Percentiles rank a stretch among this genome's conserved stretches.
phyloP scores from a whole-genome alignment of 225 moss, liverwort and hornwort species.

The Pseudoscleropodium purum region DNA sequence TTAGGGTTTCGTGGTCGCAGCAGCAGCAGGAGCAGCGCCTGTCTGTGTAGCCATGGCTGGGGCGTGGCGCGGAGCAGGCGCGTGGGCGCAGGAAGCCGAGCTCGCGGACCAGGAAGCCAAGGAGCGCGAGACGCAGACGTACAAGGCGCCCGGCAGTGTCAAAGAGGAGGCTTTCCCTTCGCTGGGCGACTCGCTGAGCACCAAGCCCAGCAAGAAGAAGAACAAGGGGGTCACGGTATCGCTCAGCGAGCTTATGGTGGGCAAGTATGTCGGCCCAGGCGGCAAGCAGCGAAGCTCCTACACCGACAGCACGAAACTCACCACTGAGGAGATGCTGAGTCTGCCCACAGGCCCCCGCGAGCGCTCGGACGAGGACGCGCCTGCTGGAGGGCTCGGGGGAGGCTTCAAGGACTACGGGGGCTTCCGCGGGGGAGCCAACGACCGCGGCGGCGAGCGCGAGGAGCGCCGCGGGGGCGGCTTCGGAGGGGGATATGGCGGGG shows the following conservation, averaged over 20 bases:
- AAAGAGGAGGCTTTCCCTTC: conserved; percentile 74
- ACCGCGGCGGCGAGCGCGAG: conserved; percentile 39
- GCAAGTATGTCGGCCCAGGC: conserved; percentile 83
- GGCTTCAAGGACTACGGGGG: conserved; percentile 72
- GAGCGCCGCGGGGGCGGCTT: conserved; percentile 57
- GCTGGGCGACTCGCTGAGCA: conserved; percentile 48
- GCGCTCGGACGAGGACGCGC: conserved; percentile 57
- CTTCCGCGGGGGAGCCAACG: conserved; percentile 61
- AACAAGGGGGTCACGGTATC: conserved; percentile 61
- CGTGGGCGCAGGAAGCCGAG: conserved; percentile 95
- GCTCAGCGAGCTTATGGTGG: conserved; percentile 69
- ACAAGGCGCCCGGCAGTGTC: conserved; percentile 25
- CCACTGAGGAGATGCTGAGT: conserved; percentile 56
- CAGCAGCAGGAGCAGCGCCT: neutral
- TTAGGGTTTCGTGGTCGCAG: neutral
- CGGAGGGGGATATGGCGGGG: conserved; percentile 56
- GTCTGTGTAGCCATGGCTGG: conserved; percentile 45
- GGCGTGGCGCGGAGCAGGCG: conserved; percentile 81
- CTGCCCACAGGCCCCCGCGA: conserved; percentile 88
- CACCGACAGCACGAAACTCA: conserved; percentile 52
- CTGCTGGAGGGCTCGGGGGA: conserved; percentile 40
- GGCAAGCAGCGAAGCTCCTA: conserved; percentile 63
- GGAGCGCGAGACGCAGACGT: conserved; percentile 35
- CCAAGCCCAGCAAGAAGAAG: conserved; percentile 79
- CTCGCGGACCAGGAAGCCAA: conserved; percentile 90